A percentile compares a stretch with the other conserved stretches of the same genome.
Evolutionary conservation across 345 rosid species (phyloP).

Genomic region (Populus tremula): DNA sequence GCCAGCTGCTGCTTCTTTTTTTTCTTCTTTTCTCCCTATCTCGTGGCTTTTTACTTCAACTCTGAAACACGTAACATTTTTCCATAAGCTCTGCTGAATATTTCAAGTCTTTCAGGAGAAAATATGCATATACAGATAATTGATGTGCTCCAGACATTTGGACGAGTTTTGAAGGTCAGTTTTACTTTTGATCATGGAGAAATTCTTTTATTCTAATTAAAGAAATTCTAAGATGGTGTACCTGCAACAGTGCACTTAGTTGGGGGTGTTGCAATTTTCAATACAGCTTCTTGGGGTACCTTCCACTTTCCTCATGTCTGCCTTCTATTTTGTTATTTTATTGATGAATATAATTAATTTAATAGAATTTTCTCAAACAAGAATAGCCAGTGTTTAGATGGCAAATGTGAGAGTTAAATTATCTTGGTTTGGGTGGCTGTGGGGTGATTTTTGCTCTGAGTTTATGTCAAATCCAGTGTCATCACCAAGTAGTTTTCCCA

Average conservation of each 20-base stretch:
- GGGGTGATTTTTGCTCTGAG: not conserved
- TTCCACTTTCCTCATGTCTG: not conserved
- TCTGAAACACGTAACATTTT: not conserved
- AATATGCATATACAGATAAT: constrained; percentile 38
- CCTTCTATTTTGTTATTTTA: not conserved
- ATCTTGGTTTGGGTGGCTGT: no score
- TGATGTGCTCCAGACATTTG: constrained; percentile 80
- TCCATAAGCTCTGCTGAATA: constrained; percentile 16
- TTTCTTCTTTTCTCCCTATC: not conserved
- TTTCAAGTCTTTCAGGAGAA: constrained; percentile 47
- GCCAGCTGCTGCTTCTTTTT: constrained; percentile 27
- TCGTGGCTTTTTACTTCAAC: not conserved
- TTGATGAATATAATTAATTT: not conserved
- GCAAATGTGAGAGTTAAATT: not conserved
- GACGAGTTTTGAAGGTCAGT: constrained; percentile 75
- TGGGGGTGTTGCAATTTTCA: not conserved
- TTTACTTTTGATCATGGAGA: constrained; percentile 11
- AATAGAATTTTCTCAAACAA: not conserved
- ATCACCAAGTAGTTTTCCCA: not conserved
- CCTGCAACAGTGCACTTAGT: no score
- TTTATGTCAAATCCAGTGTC: not conserved
- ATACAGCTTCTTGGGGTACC: not conserved
- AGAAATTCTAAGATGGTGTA: not conserved
- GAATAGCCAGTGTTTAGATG: not conserved
- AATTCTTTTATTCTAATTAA: not conserved